phyloP scores from a whole-genome alignment of 768 basidiomycete species.

The Termitomyces sp. region DNA sequence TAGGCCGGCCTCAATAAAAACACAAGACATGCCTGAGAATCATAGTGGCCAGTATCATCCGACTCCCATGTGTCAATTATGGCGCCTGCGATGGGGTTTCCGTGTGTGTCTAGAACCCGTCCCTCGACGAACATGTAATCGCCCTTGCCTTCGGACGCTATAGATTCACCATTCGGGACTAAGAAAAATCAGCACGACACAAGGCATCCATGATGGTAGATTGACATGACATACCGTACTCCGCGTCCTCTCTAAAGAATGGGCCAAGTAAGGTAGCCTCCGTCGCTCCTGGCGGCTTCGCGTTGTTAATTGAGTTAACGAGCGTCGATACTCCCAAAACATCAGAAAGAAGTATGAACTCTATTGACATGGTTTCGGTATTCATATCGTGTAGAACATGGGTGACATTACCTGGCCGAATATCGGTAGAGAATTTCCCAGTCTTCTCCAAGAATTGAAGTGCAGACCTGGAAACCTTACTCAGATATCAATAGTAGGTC shows the following conservation, averaged over 20 bases:
- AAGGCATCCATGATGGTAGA: not conserved
- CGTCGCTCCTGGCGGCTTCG: conserved; percentile 57
- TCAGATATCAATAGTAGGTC: not conserved
- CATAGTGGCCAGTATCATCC: conserved; percentile 52
- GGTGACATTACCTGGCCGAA: conserved; percentile 47
- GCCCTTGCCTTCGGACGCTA: conserved; percentile 86
- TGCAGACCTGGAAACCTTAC: conserved; percentile 36
- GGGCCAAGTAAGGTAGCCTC: conserved; percentile 80
- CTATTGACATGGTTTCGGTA: conserved; percentile 30
- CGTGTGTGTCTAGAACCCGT: conserved; percentile 56
- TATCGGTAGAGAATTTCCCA: conserved; percentile 68
- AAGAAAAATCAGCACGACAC: not conserved
- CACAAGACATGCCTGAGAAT: conserved; percentile 30
- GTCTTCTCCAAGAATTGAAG: conserved; percentile 75
- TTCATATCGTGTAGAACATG: too few species aligned
- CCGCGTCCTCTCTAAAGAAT: conserved; percentile 77
- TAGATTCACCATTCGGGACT: conserved; percentile 71
- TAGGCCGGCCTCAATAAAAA: not conserved
- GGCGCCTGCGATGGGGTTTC: conserved; percentile 62
- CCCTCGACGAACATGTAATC: conserved; percentile 83
- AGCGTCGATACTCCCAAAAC: conserved; percentile 74
- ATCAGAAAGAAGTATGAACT: conserved; percentile 87
- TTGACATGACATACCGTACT: conserved; percentile 51
- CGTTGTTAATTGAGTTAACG: conserved; percentile 73
- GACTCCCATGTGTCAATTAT: conserved; percentile 85